Evolutionary conservation across 2,329 filamentous ascomycete genomes (phyloP).

Genomic region (Fusarium sp.): DNA sequence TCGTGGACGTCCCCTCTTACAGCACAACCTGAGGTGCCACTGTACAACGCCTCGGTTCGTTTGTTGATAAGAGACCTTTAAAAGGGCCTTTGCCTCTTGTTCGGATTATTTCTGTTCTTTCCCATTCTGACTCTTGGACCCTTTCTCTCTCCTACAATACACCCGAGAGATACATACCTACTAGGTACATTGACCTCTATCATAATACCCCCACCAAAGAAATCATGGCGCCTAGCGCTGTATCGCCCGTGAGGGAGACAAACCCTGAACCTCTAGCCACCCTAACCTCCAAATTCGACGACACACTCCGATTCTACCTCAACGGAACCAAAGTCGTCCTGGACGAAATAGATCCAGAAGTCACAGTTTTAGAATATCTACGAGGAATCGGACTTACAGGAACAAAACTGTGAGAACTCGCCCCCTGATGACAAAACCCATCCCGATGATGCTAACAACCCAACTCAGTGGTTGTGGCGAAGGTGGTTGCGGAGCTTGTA

Average conservation of each 20-base stretch:
- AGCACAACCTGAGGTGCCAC: slow-evolving; percentile 3
- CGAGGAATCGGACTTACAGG: slow-evolving; percentile 93
- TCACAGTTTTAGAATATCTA: slow-evolving; percentile 92
- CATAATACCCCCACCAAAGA: background rate
- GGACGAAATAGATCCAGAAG: slow-evolving; percentile 88
- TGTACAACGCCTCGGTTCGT: slow-evolving; percentile 31
- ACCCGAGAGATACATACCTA: background rate
- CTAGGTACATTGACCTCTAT: background rate
- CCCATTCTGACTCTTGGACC: background rate
- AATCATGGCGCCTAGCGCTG: slow-evolving; percentile 66
- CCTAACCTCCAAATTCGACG: slow-evolving; percentile 82
- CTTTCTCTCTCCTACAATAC: background rate
- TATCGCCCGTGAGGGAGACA: slow-evolving; percentile 60
- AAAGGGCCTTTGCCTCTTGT: slow-evolving; percentile 18
- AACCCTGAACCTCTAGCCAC: slow-evolving; percentile 50
- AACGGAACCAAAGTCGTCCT: slow-evolving; percentile 92
- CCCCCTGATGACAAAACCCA: slow-evolving; percentile 33
- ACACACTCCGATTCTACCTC: slow-evolving; percentile 90
- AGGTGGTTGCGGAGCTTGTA: slow-evolving; percentile 96
- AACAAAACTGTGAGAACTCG: slow-evolving; percentile 76
- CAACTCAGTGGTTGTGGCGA: slow-evolving; percentile 81
- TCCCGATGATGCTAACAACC: slow-evolving; percentile 11
- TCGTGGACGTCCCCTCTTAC: slow-evolving; percentile 27
- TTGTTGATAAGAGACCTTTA: slow-evolving; percentile 34
- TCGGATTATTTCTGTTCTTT: background rate